Evolutionary conservation across 768 basidiomycete species (phyloP).

Genomic region (Pulveroboletus sp.): DNA sequence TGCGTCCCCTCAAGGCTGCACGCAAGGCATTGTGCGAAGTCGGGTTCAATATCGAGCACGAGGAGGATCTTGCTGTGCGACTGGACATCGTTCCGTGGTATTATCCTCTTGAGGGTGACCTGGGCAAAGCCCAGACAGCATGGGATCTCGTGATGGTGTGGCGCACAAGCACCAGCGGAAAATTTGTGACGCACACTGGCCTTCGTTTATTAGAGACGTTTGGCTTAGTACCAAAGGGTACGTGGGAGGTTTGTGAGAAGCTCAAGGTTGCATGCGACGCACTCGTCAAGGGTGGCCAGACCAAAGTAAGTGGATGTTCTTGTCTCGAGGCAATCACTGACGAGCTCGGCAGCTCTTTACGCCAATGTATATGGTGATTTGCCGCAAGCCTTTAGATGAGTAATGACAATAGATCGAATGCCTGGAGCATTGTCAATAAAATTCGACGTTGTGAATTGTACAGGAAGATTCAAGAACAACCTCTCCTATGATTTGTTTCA

Average conservation of each 20-base stretch:
- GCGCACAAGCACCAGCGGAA: slow-evolving; percentile 88
- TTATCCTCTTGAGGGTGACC: slow-evolving; percentile 94
- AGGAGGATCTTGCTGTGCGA: slow-evolving; percentile 92
- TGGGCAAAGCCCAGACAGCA: slow-evolving; percentile 85
- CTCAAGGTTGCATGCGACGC: slow-evolving; percentile 79
- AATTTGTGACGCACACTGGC: slow-evolving; percentile 77
- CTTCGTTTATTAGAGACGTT: slow-evolving; percentile 75
- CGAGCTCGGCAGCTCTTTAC: slow-evolving; percentile 66
- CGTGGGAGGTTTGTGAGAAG: slow-evolving; percentile 84
- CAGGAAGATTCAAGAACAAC: slow-evolving; percentile 20
- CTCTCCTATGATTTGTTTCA: no score
- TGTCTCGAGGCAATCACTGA: neutral
- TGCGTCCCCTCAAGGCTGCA: slow-evolving; percentile 74
- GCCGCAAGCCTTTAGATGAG: slow-evolving; percentile 46
- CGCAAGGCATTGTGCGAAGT: slow-evolving; percentile 77
- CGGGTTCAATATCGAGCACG: slow-evolving; percentile 85
- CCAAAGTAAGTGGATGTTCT: slow-evolving; percentile 56
- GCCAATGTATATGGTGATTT: slow-evolving; percentile 78
- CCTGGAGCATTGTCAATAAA: slow-evolving; percentile 15
- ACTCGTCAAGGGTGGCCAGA: slow-evolving; percentile 81
- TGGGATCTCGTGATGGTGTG: slow-evolving; percentile 91
- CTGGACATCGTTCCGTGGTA: slow-evolving; percentile 84
- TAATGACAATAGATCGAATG: neutral
- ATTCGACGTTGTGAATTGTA: slow-evolving; percentile 30
- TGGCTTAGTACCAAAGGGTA: slow-evolving; percentile 88